Evolutionary conservation across 441 rosid species (phyloP), one percentile per base, ranked within the genome.

Genomic region (Adansonia madagascariensis): DNA sequence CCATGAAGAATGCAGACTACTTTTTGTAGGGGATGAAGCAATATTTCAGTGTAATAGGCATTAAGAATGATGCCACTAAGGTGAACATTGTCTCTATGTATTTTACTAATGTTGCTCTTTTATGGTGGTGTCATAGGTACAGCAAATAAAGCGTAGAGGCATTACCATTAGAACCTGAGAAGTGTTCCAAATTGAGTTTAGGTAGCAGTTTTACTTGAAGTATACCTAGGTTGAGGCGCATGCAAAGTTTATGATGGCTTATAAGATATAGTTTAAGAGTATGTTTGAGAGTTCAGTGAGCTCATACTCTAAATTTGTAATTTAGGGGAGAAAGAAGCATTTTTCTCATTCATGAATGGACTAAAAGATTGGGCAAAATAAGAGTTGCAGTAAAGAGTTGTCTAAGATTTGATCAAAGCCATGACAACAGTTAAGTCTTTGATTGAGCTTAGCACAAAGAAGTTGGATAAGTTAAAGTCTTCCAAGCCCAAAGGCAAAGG

Each of bases 91-190:
- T 0, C 5, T 49, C 0, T 0, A 49, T 49, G 15, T 3, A 4
- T 49, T 12, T 35, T 35, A 35, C 41, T 35, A 35, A 35, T 35
- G 41, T 35, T 35, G 53, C 6, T 49, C 12, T 49, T 49, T 47
- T 49, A 0, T 12, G 0, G 53, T 49, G n/a, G 53, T 49, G 1
- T 49, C 53, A 49, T 12, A 49, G 1, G n/a, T 49, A 15, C n/a
- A 11, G 8, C 1, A 15, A 49, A 3, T 0, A 5, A 49, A 49
- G 4, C 0, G 0, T 0, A 15, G 6, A 10, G n/a, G 0, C 6
- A 49, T 14, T 14, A 49, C 15, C 15, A 49, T 49, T 49, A 0
- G 5, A 5, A 49, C 5, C 15, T 49, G 6, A 15, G 3, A 3
- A 15, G 5, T 3, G 53, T 12, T 49, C n/a, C 15, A 49, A 12